phyloP scores from a whole-genome alignment of 176 grass and related monocot genomes.

The Oryza meyeriana region DNA sequence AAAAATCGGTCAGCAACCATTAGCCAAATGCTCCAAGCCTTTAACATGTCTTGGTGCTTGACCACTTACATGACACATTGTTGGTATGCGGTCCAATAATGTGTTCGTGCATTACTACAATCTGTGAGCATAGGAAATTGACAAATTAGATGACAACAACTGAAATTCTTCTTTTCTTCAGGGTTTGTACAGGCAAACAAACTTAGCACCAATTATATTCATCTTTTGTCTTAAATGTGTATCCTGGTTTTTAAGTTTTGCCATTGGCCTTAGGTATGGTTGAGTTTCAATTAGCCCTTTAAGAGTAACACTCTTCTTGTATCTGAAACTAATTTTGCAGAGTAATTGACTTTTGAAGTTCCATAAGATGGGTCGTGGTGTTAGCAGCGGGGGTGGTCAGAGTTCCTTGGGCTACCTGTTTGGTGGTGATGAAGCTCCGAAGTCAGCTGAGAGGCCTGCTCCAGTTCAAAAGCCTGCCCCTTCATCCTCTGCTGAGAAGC shows the following conservation, averaged over 20 bases:
- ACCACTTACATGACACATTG: background rate
- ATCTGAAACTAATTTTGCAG: slow-evolving; percentile 32
- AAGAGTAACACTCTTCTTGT: background rate
- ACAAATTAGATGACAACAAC: background rate
- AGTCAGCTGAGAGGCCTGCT: slow-evolving; percentile 33
- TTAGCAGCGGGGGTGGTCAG: slow-evolving; percentile 61
- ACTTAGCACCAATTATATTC: background rate
- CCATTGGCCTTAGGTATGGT: background rate
- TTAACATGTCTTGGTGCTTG: background rate
- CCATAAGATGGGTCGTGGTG: slow-evolving; percentile 54
- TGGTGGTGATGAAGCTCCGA: slow-evolving; percentile 44
- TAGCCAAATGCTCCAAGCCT: background rate
- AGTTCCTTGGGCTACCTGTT: slow-evolving; percentile 74
- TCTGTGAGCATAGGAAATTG: background rate
- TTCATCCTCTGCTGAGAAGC: slow-evolving; percentile 40
- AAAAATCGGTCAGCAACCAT: background rate
- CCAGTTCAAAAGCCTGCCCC: slow-evolving; percentile 45
- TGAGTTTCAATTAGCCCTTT: background rate
- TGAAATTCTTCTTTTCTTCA: background rate
- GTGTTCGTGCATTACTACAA: background rate
- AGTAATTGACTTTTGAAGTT: background rate
- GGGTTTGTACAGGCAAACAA: background rate
- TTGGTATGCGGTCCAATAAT: background rate
- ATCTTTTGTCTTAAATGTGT: background rate
- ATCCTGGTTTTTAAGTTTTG: background rate